Evolutionary conservation across 371 early-diverging fungal species (phyloP).

Genomic region (Mortierella sp.): DNA sequence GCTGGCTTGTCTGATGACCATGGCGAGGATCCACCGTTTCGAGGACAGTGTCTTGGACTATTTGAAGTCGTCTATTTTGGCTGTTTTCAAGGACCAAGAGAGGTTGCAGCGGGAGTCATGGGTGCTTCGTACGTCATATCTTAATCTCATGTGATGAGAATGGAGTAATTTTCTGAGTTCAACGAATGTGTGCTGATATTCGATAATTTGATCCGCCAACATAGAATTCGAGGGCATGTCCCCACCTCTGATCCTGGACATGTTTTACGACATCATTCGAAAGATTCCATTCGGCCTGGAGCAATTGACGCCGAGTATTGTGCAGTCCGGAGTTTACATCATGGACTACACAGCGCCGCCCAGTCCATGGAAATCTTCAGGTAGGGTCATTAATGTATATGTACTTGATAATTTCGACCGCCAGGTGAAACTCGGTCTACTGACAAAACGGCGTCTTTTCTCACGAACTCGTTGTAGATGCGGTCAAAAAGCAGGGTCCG

Average conservation of each 20-base stretch:
- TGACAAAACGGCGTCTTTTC: not conserved
- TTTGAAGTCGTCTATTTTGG: constrained; percentile 61
- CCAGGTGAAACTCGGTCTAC: not conserved
- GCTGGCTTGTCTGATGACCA: constrained; percentile 68
- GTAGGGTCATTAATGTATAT: constrained; percentile 3
- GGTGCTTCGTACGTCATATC: constrained; percentile 60
- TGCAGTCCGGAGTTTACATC: constrained; percentile 66
- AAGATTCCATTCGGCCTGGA: constrained; percentile 72
- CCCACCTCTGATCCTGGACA: constrained; percentile 29
- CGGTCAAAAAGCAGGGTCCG: constrained; percentile 20
- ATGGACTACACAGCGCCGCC: constrained; percentile 64
- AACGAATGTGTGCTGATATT: not conserved
- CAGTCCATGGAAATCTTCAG: constrained; percentile 40
- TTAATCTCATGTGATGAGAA: not conserved
- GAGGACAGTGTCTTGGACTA: constrained; percentile 70
- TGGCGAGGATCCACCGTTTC: constrained; percentile 71
- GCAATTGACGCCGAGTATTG: constrained; percentile 71
- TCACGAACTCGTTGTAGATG: not conserved
- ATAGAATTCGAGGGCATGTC: constrained; percentile 47
- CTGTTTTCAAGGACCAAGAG: constrained; percentile 66
- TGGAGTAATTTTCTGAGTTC: not conserved
- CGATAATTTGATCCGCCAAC: not conserved
- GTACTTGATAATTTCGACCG: too few species aligned
- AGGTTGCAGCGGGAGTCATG: constrained; percentile 64
- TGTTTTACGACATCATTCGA: constrained; percentile 57